Percentiles rank a stretch among this genome's conserved stretches.
These are phyloP conservation scores for Tetrastigma voinierianum DNA, from an alignment of 164 flowering plant species.

Conservation along the genomic window DNA sequence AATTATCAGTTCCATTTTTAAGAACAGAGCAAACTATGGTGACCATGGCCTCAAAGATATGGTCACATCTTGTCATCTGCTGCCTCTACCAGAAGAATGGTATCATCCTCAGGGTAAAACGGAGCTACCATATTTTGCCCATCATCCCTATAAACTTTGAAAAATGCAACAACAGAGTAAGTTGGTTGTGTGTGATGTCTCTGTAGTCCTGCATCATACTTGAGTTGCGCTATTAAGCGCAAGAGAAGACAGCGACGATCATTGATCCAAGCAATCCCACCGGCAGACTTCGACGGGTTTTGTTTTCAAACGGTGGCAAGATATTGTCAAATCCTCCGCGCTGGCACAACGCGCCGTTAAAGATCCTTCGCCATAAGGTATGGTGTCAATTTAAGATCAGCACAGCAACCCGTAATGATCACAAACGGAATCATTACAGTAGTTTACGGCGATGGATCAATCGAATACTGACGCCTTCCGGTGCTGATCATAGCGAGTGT, in stretches of 20 bases:
- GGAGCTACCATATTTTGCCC: constrained; percentile 73
- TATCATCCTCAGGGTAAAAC: constrained; percentile 67
- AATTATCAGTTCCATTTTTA: constrained; percentile 54
- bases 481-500: constrained; percentile 53
- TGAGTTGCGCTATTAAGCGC: constrained; percentile 54
- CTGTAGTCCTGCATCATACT: constrained; percentile 63
- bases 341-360: constrained; percentile 65
- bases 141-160: constrained; percentile 60
- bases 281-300: constrained; percentile 59
- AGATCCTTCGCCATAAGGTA: constrained; percentile 51
- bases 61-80: constrained; percentile 65
- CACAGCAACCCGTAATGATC: constrained; percentile 52
- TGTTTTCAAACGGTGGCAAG: constrained; percentile 66
- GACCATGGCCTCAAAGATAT: constrained; percentile 70
- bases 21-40: constrained; percentile 64
- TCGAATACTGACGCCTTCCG: constrained; percentile 42
- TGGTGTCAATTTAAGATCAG: constrained; percentile 43
- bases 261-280: constrained; percentile 64
- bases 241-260: constrained; percentile 50
- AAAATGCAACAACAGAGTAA: constrained; percentile 60
- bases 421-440: constrained; percentile 50
- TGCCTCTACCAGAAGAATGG: constrained; percentile 57
- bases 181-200: constrained; percentile 44
- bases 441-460: constrained; percentile 51
- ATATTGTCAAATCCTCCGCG: constrained; percentile 64